These are phyloP conservation scores for Fusarium vanettenii DNA, from an alignment of 2,329 filamentous ascomycete genomes.

Conservation along the genomic window DNA sequence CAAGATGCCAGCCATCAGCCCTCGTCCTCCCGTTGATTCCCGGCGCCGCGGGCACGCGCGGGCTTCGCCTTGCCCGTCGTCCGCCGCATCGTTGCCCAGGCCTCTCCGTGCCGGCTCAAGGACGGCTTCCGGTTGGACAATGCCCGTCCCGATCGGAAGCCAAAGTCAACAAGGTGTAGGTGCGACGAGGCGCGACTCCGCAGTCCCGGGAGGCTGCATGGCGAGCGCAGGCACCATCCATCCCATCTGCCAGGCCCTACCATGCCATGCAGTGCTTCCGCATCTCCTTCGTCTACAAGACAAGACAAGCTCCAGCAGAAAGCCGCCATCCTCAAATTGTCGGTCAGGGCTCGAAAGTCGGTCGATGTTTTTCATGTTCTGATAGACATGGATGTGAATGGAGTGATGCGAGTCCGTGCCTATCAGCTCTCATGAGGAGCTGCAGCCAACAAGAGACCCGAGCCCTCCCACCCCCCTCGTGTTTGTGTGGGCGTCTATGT, in stretches of 20 bases:
- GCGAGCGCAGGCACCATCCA: constrained; percentile 9
- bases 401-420: constrained; percentile 34
- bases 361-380: constrained; percentile 34
- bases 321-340: constrained; percentile 25
- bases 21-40: constrained; percentile 38
- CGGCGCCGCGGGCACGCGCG: constrained; percentile 29
- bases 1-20: background rate
- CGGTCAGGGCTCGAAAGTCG: constrained; percentile 31
- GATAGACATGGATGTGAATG: constrained; percentile 36
- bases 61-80: constrained; percentile 27
- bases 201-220: constrained; percentile 36
- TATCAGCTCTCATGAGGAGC: constrained; percentile 35
- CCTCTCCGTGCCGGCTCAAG: constrained; percentile 34
- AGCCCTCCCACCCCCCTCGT: constrained; percentile 19
- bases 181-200: constrained; percentile 26
- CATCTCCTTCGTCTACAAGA: constrained; percentile 6
- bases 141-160: constrained; percentile 33
- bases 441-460: constrained; percentile 28
- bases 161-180: constrained; percentile 23
- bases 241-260: constrained; percentile 12
- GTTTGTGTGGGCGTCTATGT: constrained; percentile 11
- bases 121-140: constrained; percentile 41
- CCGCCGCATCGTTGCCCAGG: constrained; percentile 22
- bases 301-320: constrained; percentile 6
- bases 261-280: constrained; percentile 16